Percentiles rank a stretch among this genome's conserved stretches.
phyloP scores from a whole-genome alignment of 2,329 filamentous ascomycete genomes.

The Colletotrichum godetiae region DNA sequence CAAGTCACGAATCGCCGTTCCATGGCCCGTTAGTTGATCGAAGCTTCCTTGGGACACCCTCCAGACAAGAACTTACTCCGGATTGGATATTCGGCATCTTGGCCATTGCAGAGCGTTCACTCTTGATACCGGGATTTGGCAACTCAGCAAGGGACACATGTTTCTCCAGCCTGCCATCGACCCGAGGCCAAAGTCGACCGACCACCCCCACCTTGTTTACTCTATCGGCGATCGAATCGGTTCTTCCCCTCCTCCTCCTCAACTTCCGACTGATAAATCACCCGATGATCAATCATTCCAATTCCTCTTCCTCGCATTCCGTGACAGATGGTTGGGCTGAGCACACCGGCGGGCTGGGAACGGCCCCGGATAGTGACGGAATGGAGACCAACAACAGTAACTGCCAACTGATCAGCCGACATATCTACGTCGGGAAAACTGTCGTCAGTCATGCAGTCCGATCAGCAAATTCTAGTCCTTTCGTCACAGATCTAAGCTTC shows the following conservation, averaged over 20 bases:
- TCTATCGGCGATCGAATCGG: background rate
- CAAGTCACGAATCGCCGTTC: background rate
- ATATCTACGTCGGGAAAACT: background rate
- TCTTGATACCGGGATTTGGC: background rate
- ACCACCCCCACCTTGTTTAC: background rate
- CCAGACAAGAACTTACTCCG: background rate
- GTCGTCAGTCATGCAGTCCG: background rate
- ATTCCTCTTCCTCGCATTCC: background rate
- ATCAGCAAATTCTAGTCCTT: background rate
- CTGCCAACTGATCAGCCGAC: background rate
- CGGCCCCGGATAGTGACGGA: background rate
- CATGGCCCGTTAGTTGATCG: background rate
- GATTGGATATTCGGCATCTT: background rate
- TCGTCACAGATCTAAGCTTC: conserved; percentile 1
- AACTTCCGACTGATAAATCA: background rate
- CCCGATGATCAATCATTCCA: background rate
- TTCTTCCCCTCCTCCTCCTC: too few relatives aligned
- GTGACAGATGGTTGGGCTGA: background rate
- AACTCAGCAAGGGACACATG: background rate
- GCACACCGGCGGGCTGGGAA: background rate
- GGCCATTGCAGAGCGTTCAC: background rate
- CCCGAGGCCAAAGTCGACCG: background rate
- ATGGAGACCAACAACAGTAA: background rate
- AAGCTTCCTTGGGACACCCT: background rate
- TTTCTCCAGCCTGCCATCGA: background rate